Percentiles rank a stretch among this genome's conserved stretches.
Evolutionary conservation across 208 protist species (phyloP).

Genomic region (Acanthamoeba culbertsoni): DNA sequence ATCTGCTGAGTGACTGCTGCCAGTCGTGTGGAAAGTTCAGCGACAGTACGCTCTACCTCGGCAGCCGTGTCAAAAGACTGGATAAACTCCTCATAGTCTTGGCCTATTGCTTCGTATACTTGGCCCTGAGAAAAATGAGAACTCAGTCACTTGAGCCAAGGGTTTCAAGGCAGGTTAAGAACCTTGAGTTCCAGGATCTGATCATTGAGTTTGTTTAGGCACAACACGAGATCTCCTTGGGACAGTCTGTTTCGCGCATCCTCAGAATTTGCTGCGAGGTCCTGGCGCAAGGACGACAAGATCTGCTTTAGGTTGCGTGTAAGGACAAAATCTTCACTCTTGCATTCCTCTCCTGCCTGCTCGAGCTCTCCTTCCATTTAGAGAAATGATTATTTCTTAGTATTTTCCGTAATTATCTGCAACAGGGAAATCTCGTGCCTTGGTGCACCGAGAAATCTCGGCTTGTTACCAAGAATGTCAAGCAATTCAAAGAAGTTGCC

Average conservation of each 20-base stretch:
- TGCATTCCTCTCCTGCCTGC: neutral
- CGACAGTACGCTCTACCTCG: neutral
- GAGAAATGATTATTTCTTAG: neutral
- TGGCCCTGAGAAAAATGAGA: neutral
- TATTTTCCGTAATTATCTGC: neutral
- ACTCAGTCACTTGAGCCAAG: neutral
- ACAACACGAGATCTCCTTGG: conserved; percentile 20
- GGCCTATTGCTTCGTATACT: conserved; percentile 7
- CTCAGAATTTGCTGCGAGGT: neutral
- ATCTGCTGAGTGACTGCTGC: neutral
- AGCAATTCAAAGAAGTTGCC: no score
- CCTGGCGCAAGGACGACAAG: neutral
- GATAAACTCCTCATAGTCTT: conserved; percentile 1
- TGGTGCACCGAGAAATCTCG: no score
- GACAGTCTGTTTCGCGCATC: neutral
- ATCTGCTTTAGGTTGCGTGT: neutral
- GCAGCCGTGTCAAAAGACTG: neutral
- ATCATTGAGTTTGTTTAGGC: conserved; percentile 19
- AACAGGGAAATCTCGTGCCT: no score
- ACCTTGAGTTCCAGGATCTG: neutral
- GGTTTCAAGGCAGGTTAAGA: no score
- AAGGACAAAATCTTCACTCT: neutral
- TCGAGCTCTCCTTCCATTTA: neutral
- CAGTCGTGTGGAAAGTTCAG: neutral
- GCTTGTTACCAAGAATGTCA: no score